Evolutionary conservation across 176 grass and related monocot genomes (phyloP).

Genomic region (Areca catechu): DNA sequence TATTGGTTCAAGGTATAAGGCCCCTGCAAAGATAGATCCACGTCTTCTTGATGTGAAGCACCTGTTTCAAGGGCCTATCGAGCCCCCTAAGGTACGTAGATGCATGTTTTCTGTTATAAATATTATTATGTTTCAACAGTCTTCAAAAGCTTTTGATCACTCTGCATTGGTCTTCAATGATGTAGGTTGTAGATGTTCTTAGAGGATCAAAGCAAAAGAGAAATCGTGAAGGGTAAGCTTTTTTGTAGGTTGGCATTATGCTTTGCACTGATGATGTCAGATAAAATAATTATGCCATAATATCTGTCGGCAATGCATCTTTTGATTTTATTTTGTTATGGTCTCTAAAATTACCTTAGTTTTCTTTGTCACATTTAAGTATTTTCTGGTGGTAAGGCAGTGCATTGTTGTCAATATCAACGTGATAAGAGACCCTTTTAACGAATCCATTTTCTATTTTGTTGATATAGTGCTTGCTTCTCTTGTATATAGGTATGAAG

Average conservation of each 20-base stretch:
- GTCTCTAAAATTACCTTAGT: too few species aligned
- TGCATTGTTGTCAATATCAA: too few species aligned
- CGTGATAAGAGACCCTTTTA: too few species aligned
- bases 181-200: constrained; percentile 63
- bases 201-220: constrained; percentile 49
- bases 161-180: background rate
- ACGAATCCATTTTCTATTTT: too few species aligned
- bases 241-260: background rate
- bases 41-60: constrained; percentile 89
- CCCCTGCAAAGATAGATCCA: constrained; percentile 85
- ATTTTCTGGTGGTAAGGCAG: too few species aligned
- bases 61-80: constrained; percentile 60
- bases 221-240: constrained; percentile 69
- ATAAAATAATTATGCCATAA: too few species aligned
- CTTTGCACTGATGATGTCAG: too few species aligned
- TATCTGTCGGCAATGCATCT: too few species aligned
- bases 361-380: too few species aligned
- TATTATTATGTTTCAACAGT: constrained; percentile 1
- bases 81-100: constrained; percentile 42
- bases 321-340: too few species aligned
- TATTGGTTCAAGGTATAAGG: constrained; percentile 73
- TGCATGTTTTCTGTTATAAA: constrained; percentile 19
- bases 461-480: too few species aligned
- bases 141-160: too few species aligned
- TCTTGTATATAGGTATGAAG: constrained; percentile 59